Evolutionary conservation across 495 filamentous ascomycete genomes (phyloP).

Genomic region (Glarea lozoyensis): DNA sequence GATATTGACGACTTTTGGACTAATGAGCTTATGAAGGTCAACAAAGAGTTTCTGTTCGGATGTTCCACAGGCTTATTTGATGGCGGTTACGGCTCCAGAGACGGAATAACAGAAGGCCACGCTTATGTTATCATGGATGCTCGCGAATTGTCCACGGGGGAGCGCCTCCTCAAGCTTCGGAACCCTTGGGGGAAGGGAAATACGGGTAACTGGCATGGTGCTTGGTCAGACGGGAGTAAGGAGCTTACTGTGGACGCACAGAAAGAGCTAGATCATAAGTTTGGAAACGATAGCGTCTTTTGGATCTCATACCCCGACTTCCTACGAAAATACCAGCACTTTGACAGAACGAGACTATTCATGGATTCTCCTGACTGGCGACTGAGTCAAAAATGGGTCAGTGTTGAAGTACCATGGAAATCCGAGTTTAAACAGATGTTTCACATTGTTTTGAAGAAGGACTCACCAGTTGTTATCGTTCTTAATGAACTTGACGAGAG

Average conservation of each 20-base stretch:
- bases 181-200: conserved; percentile 87
- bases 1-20: conserved; percentile 85
- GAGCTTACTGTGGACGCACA: conserved; percentile 92
- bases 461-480: conserved; percentile 68
- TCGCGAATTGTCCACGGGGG: conserved; percentile 53
- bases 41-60: conserved; percentile 79
- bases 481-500: conserved; percentile 74
- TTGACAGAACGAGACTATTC: conserved; percentile 84
- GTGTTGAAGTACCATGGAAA: conserved; percentile 76
- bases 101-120: conserved; percentile 74
- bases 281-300: conserved; percentile 78
- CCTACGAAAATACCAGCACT: conserved; percentile 75
- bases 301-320: conserved; percentile 74
- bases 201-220: conserved; percentile 60
- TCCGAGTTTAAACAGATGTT: conserved; percentile 83
- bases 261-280: conserved; percentile 55
- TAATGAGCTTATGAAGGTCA: conserved; percentile 74
- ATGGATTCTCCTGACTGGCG: conserved; percentile 72
- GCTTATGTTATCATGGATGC: conserved; percentile 86
- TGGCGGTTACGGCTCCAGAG: conserved; percentile 46
- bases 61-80: conserved; percentile 58
- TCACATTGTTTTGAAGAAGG: conserved; percentile 55
- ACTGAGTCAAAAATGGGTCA: conserved; percentile 78
- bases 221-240: conserved; percentile 87
- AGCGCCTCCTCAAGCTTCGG: conserved; percentile 51